Evolutionary conservation across 306 rosid genomes (phyloP), one percentile per base, ranked within the genome.

Genomic region (Oxytropis ochrocephala): DNA sequence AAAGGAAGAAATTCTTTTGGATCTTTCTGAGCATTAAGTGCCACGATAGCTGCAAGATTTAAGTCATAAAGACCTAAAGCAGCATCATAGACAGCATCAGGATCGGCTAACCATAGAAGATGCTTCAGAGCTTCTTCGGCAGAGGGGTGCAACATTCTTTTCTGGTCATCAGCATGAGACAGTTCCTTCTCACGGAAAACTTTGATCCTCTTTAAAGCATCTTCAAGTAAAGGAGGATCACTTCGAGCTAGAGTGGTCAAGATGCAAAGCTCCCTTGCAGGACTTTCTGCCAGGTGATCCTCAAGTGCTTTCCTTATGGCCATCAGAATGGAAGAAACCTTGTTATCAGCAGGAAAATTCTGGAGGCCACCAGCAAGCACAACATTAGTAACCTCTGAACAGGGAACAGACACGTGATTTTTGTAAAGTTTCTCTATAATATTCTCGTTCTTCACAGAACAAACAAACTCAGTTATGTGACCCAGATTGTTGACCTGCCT

Each of bases 31-130:
- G 99, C 95, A 86, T 94, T 91, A 81, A 94, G 75, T 73, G 99
- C 97, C 64, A 94, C 97, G 65, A 94, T 91, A 71, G 97, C 99
- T 38, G 99, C 84, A 63, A 94, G 96, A 67, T 85, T 85, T 85
- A 94, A 80, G 81, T 94, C 99, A 77, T 94, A 94, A 75, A 94
- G 99, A 74, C 99, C 97, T 67, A 91, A 85, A 64, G 97, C 99
- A 66, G 96, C 83, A 72, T 91, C 92, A 84, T 67, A 94, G 72
- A 94, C 91, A 46, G 95, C 96, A 69, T 91, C 92, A 1, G 97
- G 65, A 75, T 94, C 99, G 43, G 92, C 84, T 73, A 94, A 79
- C 99, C 99, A 94, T 79, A 91, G 70, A 51, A 94, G 95, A 87
- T 94, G 97, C 82, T 91, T 91, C 76, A 94, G 77, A 70, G 97